Evolutionary conservation across 768 basidiomycete species (phyloP).

Genomic region (Coprinopsis sp.): DNA sequence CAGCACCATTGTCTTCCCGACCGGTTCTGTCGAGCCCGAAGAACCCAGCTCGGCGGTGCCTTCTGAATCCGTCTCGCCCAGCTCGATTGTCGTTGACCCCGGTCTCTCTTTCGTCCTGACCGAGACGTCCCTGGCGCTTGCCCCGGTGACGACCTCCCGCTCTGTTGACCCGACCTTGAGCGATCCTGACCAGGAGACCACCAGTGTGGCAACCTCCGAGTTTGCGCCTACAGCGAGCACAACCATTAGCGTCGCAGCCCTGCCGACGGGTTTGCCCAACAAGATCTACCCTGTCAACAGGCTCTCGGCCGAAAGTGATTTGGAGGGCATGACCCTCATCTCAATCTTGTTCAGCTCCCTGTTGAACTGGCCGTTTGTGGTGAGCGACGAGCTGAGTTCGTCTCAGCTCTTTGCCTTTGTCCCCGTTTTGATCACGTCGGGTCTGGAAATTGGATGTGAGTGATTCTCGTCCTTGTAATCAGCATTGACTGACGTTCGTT

Average conservation of each 20-base stretch:
- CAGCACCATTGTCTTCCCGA: too few relatives aligned
- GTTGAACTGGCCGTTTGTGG: slow-evolving; percentile 71
- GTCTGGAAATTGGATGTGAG: slow-evolving; percentile 29
- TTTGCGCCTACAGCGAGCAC: slow-evolving; percentile 17
- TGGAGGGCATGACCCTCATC: slow-evolving; percentile 45
- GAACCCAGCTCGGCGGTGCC: too few relatives aligned
- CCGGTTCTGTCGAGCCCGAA: too few relatives aligned
- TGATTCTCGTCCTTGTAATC: slow-evolving; percentile 27
- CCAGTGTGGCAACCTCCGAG: slow-evolving; percentile 25
- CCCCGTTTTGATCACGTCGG: slow-evolving; percentile 39
- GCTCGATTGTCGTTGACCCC: slow-evolving; percentile 22
- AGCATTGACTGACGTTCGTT: slow-evolving; percentile 22
- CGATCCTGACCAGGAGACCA: slow-evolving; percentile 40
- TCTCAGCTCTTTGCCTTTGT: slow-evolving; percentile 77
- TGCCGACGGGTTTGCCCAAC: slow-evolving; percentile 59
- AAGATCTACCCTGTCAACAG: slow-evolving; percentile 48
- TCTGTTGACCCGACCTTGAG: slow-evolving; percentile 28
- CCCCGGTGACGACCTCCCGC: slow-evolving; percentile 27
- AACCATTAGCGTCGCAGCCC: slow-evolving; percentile 27
- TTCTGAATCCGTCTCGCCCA: too few relatives aligned
- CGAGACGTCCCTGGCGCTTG: slow-evolving; percentile 36
- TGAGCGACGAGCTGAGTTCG: slow-evolving; percentile 47
- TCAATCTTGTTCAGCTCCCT: slow-evolving; percentile 56
- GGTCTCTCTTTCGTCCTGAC: slow-evolving; percentile 42
- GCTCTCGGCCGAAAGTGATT: slow-evolving; percentile 21